Percentiles rank a stretch among this genome's conserved stretches.
These are phyloP conservation scores for Termitomyces sp. DNA, from an alignment of 768 basidiomycete genomes.

Conservation along the genomic window DNA sequence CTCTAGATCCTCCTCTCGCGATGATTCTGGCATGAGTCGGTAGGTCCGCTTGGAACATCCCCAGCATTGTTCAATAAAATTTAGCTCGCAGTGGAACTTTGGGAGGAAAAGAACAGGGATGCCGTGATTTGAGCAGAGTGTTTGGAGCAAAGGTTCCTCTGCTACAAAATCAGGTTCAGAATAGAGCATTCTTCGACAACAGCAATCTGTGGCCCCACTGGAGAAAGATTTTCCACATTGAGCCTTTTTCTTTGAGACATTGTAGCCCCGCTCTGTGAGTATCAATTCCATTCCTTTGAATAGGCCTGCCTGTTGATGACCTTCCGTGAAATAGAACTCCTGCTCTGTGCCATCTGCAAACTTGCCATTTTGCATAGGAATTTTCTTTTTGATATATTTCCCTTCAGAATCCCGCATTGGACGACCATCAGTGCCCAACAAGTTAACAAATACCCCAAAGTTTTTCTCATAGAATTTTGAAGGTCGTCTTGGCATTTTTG, in stretches of 20 bases:
- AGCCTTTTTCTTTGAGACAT: slow-evolving; percentile 21
- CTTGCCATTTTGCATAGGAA: slow-evolving; percentile 23
- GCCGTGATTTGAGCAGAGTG: not conserved
- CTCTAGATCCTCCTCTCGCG: slow-evolving; percentile 12
- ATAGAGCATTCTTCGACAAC: slow-evolving; percentile 17
- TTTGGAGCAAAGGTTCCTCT: slow-evolving; percentile 10
- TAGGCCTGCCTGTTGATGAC: slow-evolving; percentile 17
- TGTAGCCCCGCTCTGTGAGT: slow-evolving; percentile 21
- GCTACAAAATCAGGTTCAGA: slow-evolving; percentile 28
- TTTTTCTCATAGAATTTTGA: not conserved
- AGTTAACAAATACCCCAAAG: slow-evolving; percentile 7
- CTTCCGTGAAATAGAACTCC: slow-evolving; percentile 25
- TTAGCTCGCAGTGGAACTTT: not conserved
- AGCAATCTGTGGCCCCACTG: slow-evolving; percentile 5
- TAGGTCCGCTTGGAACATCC: slow-evolving; percentile 24
- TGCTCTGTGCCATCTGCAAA: slow-evolving; percentile 23
- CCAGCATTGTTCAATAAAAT: slow-evolving; percentile 26
- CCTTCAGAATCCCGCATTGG: slow-evolving; percentile 10
- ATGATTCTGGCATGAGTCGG: slow-evolving; percentile 13
- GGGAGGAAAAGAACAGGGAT: not conserved
- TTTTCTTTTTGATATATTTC: slow-evolving; percentile 19
- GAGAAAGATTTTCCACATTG: slow-evolving; percentile 19
- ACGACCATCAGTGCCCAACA: not conserved
- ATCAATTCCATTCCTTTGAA: slow-evolving; percentile 38
- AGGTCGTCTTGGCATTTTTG: slow-evolving; percentile 20